Evolutionary conservation across 1,284 basidiomycete species (phyloP), one percentile per base, ranked within the genome.

Genomic region (Wolfiporia cocos): DNA sequence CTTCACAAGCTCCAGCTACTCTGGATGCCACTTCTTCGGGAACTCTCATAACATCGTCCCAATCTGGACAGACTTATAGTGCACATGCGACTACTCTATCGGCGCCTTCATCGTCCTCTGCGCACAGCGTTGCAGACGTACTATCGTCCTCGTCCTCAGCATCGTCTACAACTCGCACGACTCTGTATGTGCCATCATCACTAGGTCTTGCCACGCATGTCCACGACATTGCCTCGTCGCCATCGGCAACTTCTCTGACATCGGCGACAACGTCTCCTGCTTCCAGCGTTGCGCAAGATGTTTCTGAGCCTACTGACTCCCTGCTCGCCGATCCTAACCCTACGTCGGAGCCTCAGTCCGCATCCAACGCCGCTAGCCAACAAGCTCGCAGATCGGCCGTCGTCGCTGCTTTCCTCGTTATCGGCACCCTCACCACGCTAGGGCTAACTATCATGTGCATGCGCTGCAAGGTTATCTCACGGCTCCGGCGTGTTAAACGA

Each of bases 401-500:
- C 12, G 43, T 60, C 18, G 59, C 58, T 2, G 54, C 54, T 23
- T 48, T 60, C 17, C 46, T 62, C 10, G 55, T 56, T 23, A 41
- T 62, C 6, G 52, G 48, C 15, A 49, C 49, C 2, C 49, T 62
- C 30, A 34, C 49, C 5, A 49, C 51, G 24, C 45, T 62, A n/a
- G 51, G 50, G 3, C 42, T 49, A 5, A 51, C 49, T 38, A 41
- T 53, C 5, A 41, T 57, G 35, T 61, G 59, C 44, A 49, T 54
- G 47, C 57, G 54, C 23, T 57, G 53, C 44, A 50, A 51, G 9
- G 31, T 56, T 17, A 32, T 47, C 20, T 39, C 46, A 29, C 52
- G 54, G 24, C 44, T 48, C 7, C 38, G 48, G 19, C 42, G 39
- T 24, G 31, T 40, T 34, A 37, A 32, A 29, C 35, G 35, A 19